phyloP scores from a whole-genome alignment of 2,329 filamentous ascomycete species.

The Dendryphion nanum region DNA sequence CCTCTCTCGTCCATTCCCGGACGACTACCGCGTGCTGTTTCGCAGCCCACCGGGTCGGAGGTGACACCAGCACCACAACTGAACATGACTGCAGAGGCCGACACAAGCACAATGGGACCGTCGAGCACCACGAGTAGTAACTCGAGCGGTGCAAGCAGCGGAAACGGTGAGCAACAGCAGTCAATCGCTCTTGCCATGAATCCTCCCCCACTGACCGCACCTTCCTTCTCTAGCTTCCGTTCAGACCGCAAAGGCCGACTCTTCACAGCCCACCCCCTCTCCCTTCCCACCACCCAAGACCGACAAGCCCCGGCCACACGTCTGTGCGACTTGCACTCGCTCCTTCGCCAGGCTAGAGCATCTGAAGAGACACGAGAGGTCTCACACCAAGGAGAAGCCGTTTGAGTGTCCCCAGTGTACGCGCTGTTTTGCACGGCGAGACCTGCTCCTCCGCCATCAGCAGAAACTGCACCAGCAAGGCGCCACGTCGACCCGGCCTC shows the following conservation, averaged over 20 bases:
- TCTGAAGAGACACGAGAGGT: conserved; percentile 93
- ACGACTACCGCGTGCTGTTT: conserved; percentile 11
- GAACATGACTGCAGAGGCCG: conserved; percentile 26
- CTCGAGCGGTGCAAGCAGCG: conserved; percentile 28
- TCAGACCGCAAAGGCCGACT: conserved; percentile 31
- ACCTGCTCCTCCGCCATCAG: conserved; percentile 89
- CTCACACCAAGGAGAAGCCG: conserved; percentile 98
- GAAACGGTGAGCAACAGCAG: conserved; percentile 27
- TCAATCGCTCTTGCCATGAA: not conserved
- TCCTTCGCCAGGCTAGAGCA: conserved; percentile 96
- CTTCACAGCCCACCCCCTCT: conserved; percentile 21
- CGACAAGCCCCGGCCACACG: conserved; percentile 93
- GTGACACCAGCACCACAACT: conserved; percentile 12
- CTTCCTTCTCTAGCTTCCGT: conserved; percentile 24
- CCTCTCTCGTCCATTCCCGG: conserved; percentile 4
- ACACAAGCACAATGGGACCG: conserved; percentile 26
- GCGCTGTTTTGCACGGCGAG: conserved; percentile 89
- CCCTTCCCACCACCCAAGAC: conserved; percentile 83
- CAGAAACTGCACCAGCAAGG: conserved; percentile 97
- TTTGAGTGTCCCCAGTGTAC: conserved; percentile 96
- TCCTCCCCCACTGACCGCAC: conserved; percentile 6
- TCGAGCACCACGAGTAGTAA: conserved; percentile 28
- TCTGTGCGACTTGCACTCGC: conserved; percentile 85
- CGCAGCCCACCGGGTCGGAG: conserved; percentile 4
- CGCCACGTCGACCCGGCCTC: conserved; percentile 80